These are phyloP conservation scores for Porphyridium purpureum DNA, from an alignment of 23 red algal genomes.

Conservation along the genomic window DNA sequence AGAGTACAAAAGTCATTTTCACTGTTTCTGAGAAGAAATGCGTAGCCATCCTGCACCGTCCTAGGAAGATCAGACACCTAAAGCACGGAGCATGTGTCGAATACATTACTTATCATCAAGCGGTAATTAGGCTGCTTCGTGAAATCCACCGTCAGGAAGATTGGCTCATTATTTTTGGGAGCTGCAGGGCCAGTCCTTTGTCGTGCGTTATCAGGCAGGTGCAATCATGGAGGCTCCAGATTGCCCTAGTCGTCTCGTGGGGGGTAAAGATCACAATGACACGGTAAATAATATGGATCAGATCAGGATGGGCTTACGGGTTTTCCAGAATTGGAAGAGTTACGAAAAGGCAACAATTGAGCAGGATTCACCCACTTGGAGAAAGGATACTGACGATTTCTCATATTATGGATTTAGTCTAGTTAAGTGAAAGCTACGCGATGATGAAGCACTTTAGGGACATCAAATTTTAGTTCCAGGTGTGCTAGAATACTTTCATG, in stretches of 20 bases:
- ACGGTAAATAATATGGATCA: too few species aligned
- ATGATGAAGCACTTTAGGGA: background rate
- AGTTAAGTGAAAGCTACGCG: background rate
- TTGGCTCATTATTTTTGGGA: background rate
- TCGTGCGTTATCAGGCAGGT: background rate
- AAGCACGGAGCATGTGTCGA: background rate
- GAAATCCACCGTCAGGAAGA: background rate
- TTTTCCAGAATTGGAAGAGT: background rate
- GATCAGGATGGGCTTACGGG: background rate
- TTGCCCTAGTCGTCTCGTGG: background rate
- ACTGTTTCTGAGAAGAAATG: conserved; percentile 1
- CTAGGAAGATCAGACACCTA: background rate
- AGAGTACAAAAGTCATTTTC: background rate
- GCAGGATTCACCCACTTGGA: background rate
- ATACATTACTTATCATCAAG: background rate
- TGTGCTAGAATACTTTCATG: background rate
- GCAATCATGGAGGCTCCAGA: background rate
- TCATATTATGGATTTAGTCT: background rate
- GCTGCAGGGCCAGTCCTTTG: background rate
- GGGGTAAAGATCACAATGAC: background rate
- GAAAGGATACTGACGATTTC: background rate
- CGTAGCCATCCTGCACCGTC: background rate
- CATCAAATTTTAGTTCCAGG: background rate
- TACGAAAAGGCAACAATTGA: background rate
- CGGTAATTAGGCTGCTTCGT: background rate